A percentile compares a stretch with the other conserved stretches of the same genome.
phyloP scores from a whole-genome alignment of 352 stramenopile genomes.

The Plasmopara viticola region DNA sequence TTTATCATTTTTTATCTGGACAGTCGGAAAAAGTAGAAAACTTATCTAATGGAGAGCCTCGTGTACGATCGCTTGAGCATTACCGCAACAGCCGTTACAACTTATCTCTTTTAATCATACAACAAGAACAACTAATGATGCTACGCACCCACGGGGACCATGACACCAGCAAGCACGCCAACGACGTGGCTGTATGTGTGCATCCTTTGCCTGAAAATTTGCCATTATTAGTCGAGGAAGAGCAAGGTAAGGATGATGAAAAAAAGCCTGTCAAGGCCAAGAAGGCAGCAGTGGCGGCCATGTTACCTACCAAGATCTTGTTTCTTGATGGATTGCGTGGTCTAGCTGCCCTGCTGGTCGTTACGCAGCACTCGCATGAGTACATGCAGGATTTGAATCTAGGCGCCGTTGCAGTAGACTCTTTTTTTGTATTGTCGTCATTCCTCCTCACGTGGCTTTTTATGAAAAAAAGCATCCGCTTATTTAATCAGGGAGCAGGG shows the following conservation, averaged over 20 bases:
- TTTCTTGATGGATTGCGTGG: conserved; percentile 35
- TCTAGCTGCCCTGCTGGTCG: conserved; percentile 25
- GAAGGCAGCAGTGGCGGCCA: conserved; percentile 14
- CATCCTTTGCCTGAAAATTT: not conserved
- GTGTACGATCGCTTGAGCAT: too few relatives aligned
- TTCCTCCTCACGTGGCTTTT: conserved; percentile 53
- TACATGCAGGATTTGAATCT: conserved; percentile 34
- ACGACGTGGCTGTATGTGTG: conserved; percentile 8
- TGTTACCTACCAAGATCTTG: conserved; percentile 22
- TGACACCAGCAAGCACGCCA: not conserved
- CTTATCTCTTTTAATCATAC: not conserved
- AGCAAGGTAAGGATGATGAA: conserved; percentile 19
- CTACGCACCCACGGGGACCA: conserved; percentile 15
- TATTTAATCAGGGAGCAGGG: conserved; percentile 21
- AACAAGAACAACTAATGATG: conserved; percentile 1
- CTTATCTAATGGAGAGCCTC: too few relatives aligned
- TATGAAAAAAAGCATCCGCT: conserved; percentile 33
- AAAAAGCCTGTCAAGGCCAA: conserved; percentile 19
- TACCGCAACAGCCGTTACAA: too few relatives aligned
- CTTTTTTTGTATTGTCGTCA: conserved; percentile 51
- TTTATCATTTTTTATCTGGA: too few relatives aligned
- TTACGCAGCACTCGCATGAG: conserved; percentile 31
- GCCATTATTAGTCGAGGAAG: not conserved
- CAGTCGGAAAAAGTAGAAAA: too few relatives aligned
- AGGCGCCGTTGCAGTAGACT: conserved; percentile 34